Evolutionary conservation across 352 stramenopile species (phyloP), one percentile per base, ranked within the genome.

Genomic region (Globisporangium emineosum): DNA sequence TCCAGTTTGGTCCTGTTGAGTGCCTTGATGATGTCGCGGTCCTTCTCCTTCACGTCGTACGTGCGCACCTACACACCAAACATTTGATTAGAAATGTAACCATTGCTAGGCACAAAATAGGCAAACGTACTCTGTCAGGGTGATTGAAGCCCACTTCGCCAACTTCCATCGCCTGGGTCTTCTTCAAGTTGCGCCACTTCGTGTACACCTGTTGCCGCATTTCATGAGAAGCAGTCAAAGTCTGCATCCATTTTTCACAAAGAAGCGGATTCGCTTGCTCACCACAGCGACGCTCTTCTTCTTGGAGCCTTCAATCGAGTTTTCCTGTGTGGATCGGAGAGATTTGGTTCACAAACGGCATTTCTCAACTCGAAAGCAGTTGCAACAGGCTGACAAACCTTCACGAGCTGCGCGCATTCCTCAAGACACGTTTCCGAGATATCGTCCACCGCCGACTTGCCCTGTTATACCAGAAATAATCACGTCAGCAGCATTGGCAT

Each of bases 291-390:
- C 90, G 33, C 76, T 86, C 62, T 93, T 95, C 66, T 90, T 90
- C 76, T 98, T 98, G 71, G 80, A 95, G 19, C 94, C 94, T 78
- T 97, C 89, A 52, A 98, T 98, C 21, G 87, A 97, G 77, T 98
- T 98, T 66, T 93, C 83, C 82, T 93, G 60, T 33, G 51, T 33
- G 29, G 7, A 57, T 23, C 40, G 19, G 21, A 47, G 40, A 47
- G 4, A 37, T 12, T 17, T 35, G 0, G 23, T 51, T 50, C 3
- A 19, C 1, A 23, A 57, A 57, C 7, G n/a, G 21, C 19, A 29
- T 1, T 23, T 55, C 13, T 13, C 3, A 42, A 57, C 12, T 8
- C 32, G 29, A n/a, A 13, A 37, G 2, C 8, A 32, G 57, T n/a
- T 2, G 17, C 43, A n/a, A 13, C 6, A 50, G 25, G n/a, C 21